Conservation (phyloP, 2,329 filamentous ascomycete species). For the Diaporthe citriasiana region DNA sequence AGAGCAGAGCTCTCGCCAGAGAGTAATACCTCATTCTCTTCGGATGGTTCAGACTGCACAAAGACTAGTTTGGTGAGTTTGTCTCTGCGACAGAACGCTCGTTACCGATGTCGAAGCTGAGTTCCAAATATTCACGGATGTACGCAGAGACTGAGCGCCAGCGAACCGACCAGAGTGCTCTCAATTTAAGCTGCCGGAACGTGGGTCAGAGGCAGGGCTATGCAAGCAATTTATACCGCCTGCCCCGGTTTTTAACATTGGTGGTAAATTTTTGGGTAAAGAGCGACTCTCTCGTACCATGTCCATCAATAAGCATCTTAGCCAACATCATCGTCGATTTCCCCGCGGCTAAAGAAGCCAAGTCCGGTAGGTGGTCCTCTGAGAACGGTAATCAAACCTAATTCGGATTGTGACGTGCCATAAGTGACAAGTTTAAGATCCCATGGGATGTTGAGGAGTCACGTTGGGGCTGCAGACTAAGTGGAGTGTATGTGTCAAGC, state of each 20-base stretch:
- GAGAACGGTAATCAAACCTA: constrained; percentile 2
- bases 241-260: background rate
- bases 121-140: background rate
- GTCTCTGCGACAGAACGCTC: background rate
- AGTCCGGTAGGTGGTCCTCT: background rate
- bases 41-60: background rate
- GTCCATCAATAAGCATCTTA: constrained; percentile 12
- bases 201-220: background rate
- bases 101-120: background rate
- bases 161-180: background rate
- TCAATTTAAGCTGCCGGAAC: background rate
- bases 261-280: constrained; percentile 14
- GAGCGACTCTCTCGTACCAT: background rate
- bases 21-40: constrained; percentile 3
- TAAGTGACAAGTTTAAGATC: constrained; percentile 22
- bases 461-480: constrained; percentile 21
- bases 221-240: background rate
- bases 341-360: background rate
- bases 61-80: background rate
- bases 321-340: background rate
- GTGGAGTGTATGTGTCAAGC: constrained; percentile 20
- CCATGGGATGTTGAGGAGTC: constrained; percentile 6
- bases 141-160: background rate
- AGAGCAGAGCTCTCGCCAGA: constrained; percentile 22
- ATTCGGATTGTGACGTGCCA: constrained; percentile 27